A percentile compares a stretch with the other conserved stretches of the same genome.
These are phyloP conservation scores for Aleurites moluccanus DNA, from an alignment of 441 rosid genomes.

Conservation along the genomic window DNA sequence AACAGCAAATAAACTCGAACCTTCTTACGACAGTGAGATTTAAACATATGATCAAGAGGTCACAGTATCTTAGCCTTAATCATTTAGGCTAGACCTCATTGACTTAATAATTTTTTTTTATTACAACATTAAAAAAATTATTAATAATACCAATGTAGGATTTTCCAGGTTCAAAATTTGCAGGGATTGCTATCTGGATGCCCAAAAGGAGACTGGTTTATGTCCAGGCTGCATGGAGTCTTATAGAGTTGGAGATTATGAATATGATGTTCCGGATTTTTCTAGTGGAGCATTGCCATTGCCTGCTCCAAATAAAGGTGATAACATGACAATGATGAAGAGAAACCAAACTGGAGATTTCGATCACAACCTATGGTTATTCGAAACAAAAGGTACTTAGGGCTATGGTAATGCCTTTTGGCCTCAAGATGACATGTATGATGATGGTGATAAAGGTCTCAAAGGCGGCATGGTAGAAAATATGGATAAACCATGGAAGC, in stretches of 20 bases:
- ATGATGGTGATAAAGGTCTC: constrained; percentile 55
- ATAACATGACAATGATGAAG: constrained; percentile 81
- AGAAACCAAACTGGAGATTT: constrained; percentile 84
- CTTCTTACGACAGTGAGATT: too few species aligned
- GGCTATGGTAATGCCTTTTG: constrained; percentile 85
- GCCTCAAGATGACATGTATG: constrained; percentile 72
- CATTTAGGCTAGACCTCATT: too few species aligned
- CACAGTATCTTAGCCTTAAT: too few species aligned
- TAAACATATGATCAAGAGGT: too few species aligned
- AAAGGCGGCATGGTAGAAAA: constrained; percentile 55
- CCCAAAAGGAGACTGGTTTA: constrained; percentile 68
- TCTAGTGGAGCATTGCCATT: constrained; percentile 65
- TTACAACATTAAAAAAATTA: too few species aligned
- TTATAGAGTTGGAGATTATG: constrained; percentile 66
- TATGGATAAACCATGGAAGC: constrained; percentile 87
- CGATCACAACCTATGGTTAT: constrained; percentile 83
- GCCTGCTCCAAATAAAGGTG: constrained; percentile 59
- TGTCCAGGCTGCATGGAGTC: constrained; percentile 95
- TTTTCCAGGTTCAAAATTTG: constrained; percentile 76
- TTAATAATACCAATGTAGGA: background rate
- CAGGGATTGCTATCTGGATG: constrained; percentile 84
- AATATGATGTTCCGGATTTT: constrained; percentile 56
- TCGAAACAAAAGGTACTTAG: constrained; percentile 80
- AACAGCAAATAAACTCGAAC: too few species aligned
- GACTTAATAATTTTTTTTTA: background rate